Conservation (phyloP, 1,139 yeast genomes). For the Geotrichum histeridarum region DNA sequence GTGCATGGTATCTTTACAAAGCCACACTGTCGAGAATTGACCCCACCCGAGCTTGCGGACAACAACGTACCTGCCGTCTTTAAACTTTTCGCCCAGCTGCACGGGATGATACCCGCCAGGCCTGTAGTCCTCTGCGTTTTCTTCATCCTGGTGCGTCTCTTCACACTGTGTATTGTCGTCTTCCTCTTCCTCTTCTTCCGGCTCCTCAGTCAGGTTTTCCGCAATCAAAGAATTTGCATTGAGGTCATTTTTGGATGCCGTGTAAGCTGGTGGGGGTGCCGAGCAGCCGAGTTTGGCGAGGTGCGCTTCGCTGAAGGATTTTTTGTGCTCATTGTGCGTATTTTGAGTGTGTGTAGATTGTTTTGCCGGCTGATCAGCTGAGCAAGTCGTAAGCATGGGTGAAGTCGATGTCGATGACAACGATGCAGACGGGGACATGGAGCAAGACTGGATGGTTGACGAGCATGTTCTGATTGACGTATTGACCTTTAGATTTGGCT, state of each 20-base stretch:
- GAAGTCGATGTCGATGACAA: too few species aligned
- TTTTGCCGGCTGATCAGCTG: too few species aligned
- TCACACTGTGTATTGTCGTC: conserved; percentile 8
- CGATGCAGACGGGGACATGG: too few species aligned
- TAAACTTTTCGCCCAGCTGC: conserved; percentile 59
- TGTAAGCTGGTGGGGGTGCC: not conserved
- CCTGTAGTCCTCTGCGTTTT: conserved; percentile 64
- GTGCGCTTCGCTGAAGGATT: too few species aligned
- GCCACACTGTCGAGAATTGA: conserved; percentile 86
- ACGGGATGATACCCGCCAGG: conserved; percentile 90
- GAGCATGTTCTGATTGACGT: too few species aligned
- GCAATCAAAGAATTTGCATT: not conserved
- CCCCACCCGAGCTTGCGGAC: conserved; percentile 89
- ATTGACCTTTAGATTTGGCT: too few species aligned
- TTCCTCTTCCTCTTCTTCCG: not conserved
- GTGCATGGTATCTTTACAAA: conserved; percentile 51
- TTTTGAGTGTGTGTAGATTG: too few species aligned
- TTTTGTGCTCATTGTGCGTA: too few species aligned
- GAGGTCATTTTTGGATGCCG: not conserved
- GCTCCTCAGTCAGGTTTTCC: not conserved
- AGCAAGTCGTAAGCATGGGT: too few species aligned
- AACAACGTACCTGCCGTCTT: conserved; percentile 57
- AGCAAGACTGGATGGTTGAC: too few species aligned
- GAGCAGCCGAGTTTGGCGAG: not conserved
- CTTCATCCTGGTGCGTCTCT: conserved; percentile 46